Percentiles rank a stretch among this genome's conserved stretches.
phyloP scores from a whole-genome alignment of 2,329 filamentous ascomycete genomes.

The Zymoseptoria ardabiliae region DNA sequence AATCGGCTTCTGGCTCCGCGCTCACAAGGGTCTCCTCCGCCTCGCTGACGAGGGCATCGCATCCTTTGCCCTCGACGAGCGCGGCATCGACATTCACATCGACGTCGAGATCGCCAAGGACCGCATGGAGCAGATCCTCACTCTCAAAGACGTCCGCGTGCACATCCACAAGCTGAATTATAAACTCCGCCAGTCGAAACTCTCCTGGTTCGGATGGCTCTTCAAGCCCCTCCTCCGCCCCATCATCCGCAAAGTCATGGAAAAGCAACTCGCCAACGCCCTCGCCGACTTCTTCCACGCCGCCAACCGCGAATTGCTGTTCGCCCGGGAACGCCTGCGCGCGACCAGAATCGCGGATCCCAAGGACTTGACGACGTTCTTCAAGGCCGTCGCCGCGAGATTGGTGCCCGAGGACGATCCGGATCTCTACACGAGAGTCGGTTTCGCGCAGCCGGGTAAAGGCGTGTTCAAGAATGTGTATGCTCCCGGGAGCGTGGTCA shows the following conservation, averaged over 20 bases:
- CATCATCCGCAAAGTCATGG: slow-evolving; percentile 69
- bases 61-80: slow-evolving; percentile 75
- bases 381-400: slow-evolving; percentile 72
- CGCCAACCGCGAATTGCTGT: slow-evolving; percentile 79
- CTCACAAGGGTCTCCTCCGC: slow-evolving; percentile 67
- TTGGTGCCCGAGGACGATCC: slow-evolving; percentile 65
- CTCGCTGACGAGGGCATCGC: slow-evolving; percentile 78
- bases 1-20: slow-evolving; percentile 80
- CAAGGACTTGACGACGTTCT: slow-evolving; percentile 70
- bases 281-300: slow-evolving; percentile 64
- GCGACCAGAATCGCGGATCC: slow-evolving; percentile 79
- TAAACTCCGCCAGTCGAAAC: slow-evolving; percentile 63
- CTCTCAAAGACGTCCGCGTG: slow-evolving; percentile 67
- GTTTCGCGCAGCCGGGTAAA: slow-evolving; percentile 54
- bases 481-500: slow-evolving; percentile 80
- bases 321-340: slow-evolving; percentile 75
- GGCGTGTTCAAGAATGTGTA: slow-evolving; percentile 77
- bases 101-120: slow-evolving; percentile 78
- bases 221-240: slow-evolving; percentile 78
- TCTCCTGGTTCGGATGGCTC: slow-evolving; percentile 72
- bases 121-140: slow-evolving; percentile 71
- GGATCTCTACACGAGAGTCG: slow-evolving; percentile 67
- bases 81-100: slow-evolving; percentile 77
- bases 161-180: slow-evolving; percentile 84
- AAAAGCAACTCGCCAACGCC: slow-evolving; percentile 62